These are phyloP conservation scores for Botrytis fragariae DNA, from an alignment of 2,329 filamentous ascomycete genomes.

Conservation along the genomic window DNA sequence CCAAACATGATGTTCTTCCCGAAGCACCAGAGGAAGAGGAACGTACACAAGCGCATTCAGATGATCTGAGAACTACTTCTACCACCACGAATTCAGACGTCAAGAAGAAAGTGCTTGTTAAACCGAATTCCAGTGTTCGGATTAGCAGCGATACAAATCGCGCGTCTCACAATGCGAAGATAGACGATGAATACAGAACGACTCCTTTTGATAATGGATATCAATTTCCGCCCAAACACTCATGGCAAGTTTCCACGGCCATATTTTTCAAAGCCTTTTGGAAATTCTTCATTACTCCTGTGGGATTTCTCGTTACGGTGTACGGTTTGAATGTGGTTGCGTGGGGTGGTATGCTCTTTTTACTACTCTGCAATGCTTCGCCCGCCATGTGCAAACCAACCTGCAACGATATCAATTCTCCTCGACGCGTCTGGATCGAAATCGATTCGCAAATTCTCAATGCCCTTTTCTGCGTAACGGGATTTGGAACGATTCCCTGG, in stretches of 20 bases:
- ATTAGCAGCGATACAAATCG: constrained; percentile 31
- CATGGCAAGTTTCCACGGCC: constrained; percentile 56
- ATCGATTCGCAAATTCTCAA: constrained; percentile 81
- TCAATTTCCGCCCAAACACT: constrained; percentile 61
- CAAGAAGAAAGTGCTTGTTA: neutral
- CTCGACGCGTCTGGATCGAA: constrained; percentile 82
- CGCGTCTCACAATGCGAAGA: constrained; percentile 25
- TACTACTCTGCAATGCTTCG: constrained; percentile 73
- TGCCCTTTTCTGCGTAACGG: constrained; percentile 81
- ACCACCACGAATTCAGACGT: neutral
- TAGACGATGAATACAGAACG: constrained; percentile 31
- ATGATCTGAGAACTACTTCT: neutral
- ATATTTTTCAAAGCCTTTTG: constrained; percentile 62
- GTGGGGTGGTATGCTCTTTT: constrained; percentile 89
- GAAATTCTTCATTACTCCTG: constrained; percentile 70
- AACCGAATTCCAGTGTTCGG: neutral
- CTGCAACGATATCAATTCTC: constrained; percentile 71
- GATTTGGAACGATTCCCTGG: constrained; percentile 82
- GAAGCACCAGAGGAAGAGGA: constrained; percentile 29
- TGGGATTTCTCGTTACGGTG: constrained; percentile 73
- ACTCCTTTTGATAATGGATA: constrained; percentile 59
- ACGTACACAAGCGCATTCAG: neutral
- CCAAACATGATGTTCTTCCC: constrained; percentile 28
- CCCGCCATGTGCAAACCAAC: constrained; percentile 69
- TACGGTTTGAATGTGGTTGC: constrained; percentile 82